Percentiles rank a stretch among this genome's conserved stretches.
Conservation (phyloP, 169 alveolate genomes). For the Theileria equi region DNA sequence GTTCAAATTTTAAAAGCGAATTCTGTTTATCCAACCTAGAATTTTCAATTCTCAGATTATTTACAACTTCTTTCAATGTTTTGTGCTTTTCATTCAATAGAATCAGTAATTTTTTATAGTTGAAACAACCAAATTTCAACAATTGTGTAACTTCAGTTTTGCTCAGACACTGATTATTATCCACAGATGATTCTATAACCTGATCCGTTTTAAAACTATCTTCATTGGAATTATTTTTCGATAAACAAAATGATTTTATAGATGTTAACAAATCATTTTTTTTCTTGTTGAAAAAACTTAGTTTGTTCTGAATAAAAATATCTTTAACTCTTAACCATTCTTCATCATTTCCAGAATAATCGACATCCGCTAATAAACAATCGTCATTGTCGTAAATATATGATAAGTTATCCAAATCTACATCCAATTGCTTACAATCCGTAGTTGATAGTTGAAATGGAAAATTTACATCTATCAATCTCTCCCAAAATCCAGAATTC, state of each 20-base stretch:
- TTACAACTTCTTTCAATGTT: not conserved
- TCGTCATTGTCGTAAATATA: constrained; percentile 11
- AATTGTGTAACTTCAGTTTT: not conserved
- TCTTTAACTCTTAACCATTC: not conserved
- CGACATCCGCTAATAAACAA: not conserved
- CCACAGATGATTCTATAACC: too few species aligned
- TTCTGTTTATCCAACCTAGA: constrained; percentile 23
- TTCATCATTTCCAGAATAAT: not conserved
- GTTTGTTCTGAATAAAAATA: not conserved
- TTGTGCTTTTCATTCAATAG: constrained; percentile 4
- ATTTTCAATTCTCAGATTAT: not conserved
- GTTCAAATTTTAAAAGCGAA: constrained; percentile 16
- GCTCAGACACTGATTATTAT: not conserved
- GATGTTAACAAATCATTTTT: constrained; percentile 13
- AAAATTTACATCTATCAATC: not conserved
- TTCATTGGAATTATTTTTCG: too few species aligned
- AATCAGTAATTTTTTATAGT: not conserved
- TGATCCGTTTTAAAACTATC: too few species aligned
- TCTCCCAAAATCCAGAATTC: not conserved
- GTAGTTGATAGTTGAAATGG: constrained; percentile 10
- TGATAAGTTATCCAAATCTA: not conserved
- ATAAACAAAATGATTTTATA: too few species aligned
- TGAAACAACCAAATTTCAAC: not conserved
- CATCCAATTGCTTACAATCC: not conserved
- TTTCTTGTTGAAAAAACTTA: constrained; percentile 31